These are phyloP conservation scores for Vigna hirtella DNA, from an alignment of 306 rosid genomes.

Conservation along the genomic window DNA sequence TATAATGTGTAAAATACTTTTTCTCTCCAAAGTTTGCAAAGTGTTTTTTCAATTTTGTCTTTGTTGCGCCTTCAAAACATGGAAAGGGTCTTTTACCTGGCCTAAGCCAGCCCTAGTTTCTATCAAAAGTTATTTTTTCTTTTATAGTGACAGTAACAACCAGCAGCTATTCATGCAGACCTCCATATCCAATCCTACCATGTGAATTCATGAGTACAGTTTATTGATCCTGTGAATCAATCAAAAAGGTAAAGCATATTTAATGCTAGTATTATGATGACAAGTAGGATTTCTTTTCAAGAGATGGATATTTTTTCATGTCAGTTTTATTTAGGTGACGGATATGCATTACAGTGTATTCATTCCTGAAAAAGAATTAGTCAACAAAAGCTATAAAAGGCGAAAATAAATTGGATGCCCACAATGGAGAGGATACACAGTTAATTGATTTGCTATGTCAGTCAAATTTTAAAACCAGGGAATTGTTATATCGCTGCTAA, in stretches of 20 bases:
- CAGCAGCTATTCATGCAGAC: neutral
- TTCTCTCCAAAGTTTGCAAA: slow-evolving; percentile 1
- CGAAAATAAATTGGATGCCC: too few relatives aligned
- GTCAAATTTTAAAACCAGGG: neutral
- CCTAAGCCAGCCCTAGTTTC: neutral
- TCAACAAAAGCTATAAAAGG: neutral
- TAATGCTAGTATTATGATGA: neutral
- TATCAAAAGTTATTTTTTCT: neutral
- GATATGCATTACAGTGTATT: neutral
- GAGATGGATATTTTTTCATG: too few relatives aligned
- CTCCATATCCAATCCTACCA: neutral
- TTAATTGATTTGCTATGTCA: neutral
- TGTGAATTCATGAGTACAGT: neutral
- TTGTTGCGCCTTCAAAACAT: neutral
- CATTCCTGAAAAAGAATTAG: neutral
- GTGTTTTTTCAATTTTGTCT: neutral
- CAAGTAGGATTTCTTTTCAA: slow-evolving; percentile 6
- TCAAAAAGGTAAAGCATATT: neutral
- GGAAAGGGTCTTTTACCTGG: neutral
- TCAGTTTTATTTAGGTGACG: neutral
- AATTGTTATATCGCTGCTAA: neutral
- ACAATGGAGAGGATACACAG: too few relatives aligned
- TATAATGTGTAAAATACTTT: neutral
- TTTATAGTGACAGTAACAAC: neutral
- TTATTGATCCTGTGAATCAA: slow-evolving; percentile 4